Evolutionary conservation across 106 monocot genomes (phyloP), one percentile per base, ranked within the genome.

Genomic region (Dioscorea dumetorum): DNA sequence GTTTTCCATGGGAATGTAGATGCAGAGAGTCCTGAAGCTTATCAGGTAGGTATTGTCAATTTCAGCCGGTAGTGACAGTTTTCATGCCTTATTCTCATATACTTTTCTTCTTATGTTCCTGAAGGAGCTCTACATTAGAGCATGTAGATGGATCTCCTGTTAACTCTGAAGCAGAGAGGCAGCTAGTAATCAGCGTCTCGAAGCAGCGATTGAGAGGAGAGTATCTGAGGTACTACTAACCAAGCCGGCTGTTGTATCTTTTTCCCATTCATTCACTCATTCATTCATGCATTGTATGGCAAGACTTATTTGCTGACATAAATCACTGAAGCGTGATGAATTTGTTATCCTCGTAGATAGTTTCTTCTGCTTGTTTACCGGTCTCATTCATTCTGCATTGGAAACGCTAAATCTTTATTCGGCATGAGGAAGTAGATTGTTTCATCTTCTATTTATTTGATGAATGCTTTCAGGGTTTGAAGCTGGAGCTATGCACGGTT

Each of bases 1-100:
- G 74, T 80, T 17, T 80, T 80, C 64, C 79, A 80, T 60, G 79
- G 64, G n/a, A 74, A 73, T 1, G 22, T 80, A 22, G 18, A 64
- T 49, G 28, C 74, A 0, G 49, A n/a, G 3, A 24, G 56, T 3
- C 9, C 9, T 16, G 74, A 74, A 59, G 73, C 74, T 22, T 70
- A 61, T 61, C 79, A 74, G 79, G 79, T 79, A 28, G 28, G 28
- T 28, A 48, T 48, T 41, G 3, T 34, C 1, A 28, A 28, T 28
- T 8, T 28, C 28, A 28, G 28, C 28, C 28, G 28, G 28, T 28
- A 28, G 3, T 28, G 28, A 28, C 28, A 28, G 28, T 28, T 28
- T 28, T 28, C 28, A 28, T 28, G 28, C 28, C 28, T 28, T 28
- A 28, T 28, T 28, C 28, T 28, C 3, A 28, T 28, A 28, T 51